A percentile compares a stretch with the other conserved stretches of the same genome.
Conservation (phyloP, 345 rosid species). For the Reutealis trisperma region DNA sequence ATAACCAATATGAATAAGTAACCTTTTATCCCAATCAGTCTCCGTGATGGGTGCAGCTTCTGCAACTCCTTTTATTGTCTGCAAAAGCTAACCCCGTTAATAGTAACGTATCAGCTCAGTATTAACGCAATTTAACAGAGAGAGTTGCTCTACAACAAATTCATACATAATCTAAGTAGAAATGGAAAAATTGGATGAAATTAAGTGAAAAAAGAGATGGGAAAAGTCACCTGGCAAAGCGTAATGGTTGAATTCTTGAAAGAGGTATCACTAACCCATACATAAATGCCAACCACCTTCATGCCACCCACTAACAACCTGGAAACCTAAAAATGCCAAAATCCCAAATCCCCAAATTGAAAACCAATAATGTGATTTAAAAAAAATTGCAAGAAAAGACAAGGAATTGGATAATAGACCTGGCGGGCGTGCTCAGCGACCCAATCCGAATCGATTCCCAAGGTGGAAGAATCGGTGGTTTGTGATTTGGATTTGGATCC, state of each 20-base stretch:
- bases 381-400: neutral
- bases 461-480: slow-evolving; percentile 55
- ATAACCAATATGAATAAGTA: slow-evolving; percentile 78
- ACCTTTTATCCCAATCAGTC: slow-evolving; percentile 53
- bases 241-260: slow-evolving; percentile 78
- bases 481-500: slow-evolving; percentile 64
- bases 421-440: slow-evolving; percentile 91
- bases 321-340: slow-evolving; percentile 54
- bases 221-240: slow-evolving; percentile 62
- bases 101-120: neutral
- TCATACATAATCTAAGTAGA: neutral
- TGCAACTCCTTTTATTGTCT: slow-evolving; percentile 73
- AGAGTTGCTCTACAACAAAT: neutral
- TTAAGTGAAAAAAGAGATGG: neutral
- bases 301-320: slow-evolving; percentile 90
- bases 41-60: slow-evolving; percentile 60
- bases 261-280: slow-evolving; percentile 80
- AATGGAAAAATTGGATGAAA: neutral
- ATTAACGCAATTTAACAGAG: neutral
- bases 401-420: slow-evolving; percentile 35
- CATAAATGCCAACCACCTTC: slow-evolving; percentile 77
- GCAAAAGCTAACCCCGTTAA: slow-evolving; percentile 32
- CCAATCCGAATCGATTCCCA: slow-evolving; percentile 77
- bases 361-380: neutral
- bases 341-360: neutral